Percentiles rank a stretch among this genome's conserved stretches.
These are phyloP conservation scores for Apiospora phragmitis DNA, from an alignment of 2,329 filamentous ascomycete genomes.

Conservation along the genomic window DNA sequence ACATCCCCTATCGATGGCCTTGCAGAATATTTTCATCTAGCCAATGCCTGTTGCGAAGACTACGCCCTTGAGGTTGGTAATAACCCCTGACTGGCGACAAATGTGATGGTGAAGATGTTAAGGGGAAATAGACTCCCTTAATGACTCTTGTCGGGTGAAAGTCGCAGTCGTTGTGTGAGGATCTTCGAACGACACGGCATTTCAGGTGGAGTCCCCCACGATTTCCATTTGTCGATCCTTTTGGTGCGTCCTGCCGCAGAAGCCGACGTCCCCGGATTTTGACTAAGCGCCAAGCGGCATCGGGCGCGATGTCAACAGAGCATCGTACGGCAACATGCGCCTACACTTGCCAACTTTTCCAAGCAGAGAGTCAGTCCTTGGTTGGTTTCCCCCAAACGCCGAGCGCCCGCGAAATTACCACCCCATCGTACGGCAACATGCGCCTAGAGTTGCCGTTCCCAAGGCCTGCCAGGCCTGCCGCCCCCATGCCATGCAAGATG, in stretches of 20 bases:
- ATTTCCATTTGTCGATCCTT: background rate
- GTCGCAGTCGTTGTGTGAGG: background rate
- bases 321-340: constrained; percentile 2
- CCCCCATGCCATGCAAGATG: background rate
- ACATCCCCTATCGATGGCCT: background rate
- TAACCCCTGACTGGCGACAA: too few species aligned
- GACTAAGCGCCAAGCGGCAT: background rate
- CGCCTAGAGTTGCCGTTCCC: background rate
- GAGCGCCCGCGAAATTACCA: background rate
- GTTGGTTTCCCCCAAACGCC: background rate
- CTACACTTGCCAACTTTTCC: background rate
- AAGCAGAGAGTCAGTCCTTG: background rate
- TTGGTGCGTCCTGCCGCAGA: background rate
- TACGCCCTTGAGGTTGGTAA: background rate
- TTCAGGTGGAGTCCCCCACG: background rate
- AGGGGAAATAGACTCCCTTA: background rate
- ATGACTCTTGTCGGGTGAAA: too few species aligned
- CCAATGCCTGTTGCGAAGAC: background rate
- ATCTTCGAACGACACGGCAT: background rate
- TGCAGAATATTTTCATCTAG: background rate
- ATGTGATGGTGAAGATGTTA: background rate
- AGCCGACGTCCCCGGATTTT: background rate
- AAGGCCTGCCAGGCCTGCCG: background rate
- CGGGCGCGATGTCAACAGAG: background rate
- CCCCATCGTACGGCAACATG: background rate